Evolutionary conservation across 495 filamentous ascomycete species (phyloP), one percentile per base, ranked within the genome.

Genomic region (Xylaria sp.): DNA sequence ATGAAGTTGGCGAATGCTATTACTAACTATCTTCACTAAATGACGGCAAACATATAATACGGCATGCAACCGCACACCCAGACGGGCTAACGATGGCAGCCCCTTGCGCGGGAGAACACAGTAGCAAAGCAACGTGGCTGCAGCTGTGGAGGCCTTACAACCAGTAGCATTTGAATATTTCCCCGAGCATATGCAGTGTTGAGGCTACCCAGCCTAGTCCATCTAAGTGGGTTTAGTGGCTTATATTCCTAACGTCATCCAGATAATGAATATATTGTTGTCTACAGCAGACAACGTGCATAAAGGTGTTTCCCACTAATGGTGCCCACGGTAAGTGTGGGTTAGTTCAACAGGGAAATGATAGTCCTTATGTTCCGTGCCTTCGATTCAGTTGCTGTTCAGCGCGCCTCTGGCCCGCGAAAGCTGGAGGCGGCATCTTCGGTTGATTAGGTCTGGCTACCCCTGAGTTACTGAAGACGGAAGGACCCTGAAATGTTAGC

Each of bases 201-300:
- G 48, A 67, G 64, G 64, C 64, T 67, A 67, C 48, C 64, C 64
- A 67, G 64, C 48, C 64, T 67, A 50, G 48, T 67, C 29, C 5
- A 55, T 55, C 15, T 48, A 55, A 55, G 48, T 37, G 44, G 62
- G 62, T 21, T 21, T 33, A 66, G 46, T 67, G 33, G 64, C 33
- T 41, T n/a, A 40, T 21, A 11, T 43, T 67, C n/a, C 64, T 21
- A 67, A 67, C 64, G 46, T 67, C 64, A 55, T 67, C 48, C 21
- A 53, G 64, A 64, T 64, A 48, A 46, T 64, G 29, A 21, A 11
- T 41, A 41, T 35, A 21, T 53, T 41, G n/a, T 55, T 33, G 62
- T 66, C 44, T 14, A 24, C 19, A 3, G 62, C 44, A 19, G 62
- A 37, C 31, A 21, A 19, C 62, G 35, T 43, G 62, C 62, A 37